A percentile compares a stretch with the other conserved stretches of the same genome.
Conservation (phyloP, 2,329 filamentous ascomycete species). For the Magnaporthiopsis incrustans region DNA sequence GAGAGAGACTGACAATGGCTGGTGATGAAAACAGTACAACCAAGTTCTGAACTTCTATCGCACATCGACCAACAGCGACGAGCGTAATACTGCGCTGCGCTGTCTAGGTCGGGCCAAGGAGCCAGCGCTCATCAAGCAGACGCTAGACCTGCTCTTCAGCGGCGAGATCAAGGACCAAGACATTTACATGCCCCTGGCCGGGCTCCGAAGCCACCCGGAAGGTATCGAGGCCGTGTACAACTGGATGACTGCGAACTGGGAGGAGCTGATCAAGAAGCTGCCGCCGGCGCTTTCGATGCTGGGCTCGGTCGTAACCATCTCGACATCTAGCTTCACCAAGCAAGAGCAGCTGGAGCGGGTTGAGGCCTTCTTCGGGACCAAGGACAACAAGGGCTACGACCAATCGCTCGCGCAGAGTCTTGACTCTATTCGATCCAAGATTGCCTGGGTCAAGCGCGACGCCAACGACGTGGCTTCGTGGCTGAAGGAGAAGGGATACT, state of each 20-base stretch:
- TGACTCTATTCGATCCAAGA: slow-evolving; percentile 78
- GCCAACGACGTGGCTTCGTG: slow-evolving; percentile 54
- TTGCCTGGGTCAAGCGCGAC: slow-evolving; percentile 72
- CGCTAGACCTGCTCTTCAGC: slow-evolving; percentile 65
- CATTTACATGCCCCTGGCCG: slow-evolving; percentile 79
- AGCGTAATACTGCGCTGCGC: slow-evolving; percentile 86
- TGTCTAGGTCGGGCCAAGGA: slow-evolving; percentile 71
- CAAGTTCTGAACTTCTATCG: slow-evolving; percentile 68
- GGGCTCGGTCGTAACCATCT: slow-evolving; percentile 73
- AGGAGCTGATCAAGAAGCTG: slow-evolving; percentile 69
- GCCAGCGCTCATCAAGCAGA: slow-evolving; percentile 72
- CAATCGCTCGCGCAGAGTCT: slow-evolving; percentile 83
- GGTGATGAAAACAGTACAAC: slow-evolving; percentile 53
- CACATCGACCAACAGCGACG: slow-evolving; percentile 68
- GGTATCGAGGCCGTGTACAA: slow-evolving; percentile 74
- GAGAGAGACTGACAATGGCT: not conserved
- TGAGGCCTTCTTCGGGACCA: slow-evolving; percentile 70
- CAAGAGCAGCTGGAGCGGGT: slow-evolving; percentile 68
- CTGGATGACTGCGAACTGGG: slow-evolving; percentile 87
- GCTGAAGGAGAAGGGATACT: slow-evolving; percentile 27
- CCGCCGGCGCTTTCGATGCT: slow-evolving; percentile 84
- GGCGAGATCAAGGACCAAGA: slow-evolving; percentile 90
- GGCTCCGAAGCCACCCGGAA: slow-evolving; percentile 66
- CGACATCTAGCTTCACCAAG: slow-evolving; percentile 72
- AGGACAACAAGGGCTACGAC: slow-evolving; percentile 80